Conservation (phyloP, 2,329 filamentous ascomycete species). For the Beauveria pseudobassiana region DNA sequence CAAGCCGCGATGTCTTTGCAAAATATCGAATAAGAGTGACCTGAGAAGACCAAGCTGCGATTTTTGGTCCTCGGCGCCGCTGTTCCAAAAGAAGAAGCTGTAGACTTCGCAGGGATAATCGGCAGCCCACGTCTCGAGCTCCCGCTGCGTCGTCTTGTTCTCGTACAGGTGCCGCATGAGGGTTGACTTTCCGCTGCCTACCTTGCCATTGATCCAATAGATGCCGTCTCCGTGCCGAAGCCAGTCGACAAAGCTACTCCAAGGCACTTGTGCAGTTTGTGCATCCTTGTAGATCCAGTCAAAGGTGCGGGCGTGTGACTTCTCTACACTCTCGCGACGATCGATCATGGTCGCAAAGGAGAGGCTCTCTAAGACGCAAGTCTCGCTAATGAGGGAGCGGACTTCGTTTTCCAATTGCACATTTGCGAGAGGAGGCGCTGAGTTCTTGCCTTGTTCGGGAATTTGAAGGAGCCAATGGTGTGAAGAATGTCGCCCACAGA, state of each 20-base stretch:
- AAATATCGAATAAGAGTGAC: constrained; percentile 23
- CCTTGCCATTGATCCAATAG: constrained; percentile 30
- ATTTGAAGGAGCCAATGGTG: background rate
- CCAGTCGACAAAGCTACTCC: constrained; percentile 17
- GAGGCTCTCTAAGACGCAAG: background rate
- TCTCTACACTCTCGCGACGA: constrained; percentile 4
- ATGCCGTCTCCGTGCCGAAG: constrained; percentile 16
- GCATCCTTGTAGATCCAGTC: constrained; percentile 7
- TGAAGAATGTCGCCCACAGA: background rate
- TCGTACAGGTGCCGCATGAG: constrained; percentile 28
- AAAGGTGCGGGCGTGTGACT: constrained; percentile 4
- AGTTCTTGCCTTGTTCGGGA: background rate
- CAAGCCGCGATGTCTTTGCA: constrained; percentile 10
- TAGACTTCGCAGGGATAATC: constrained; percentile 15
- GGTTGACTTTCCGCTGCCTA: constrained; percentile 33
- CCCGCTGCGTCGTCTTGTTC: constrained; percentile 12
- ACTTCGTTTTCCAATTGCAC: background rate
- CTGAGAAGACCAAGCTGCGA: constrained; percentile 25
- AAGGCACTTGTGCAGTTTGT: background rate
- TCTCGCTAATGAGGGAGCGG: background rate
- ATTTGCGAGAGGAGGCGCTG: background rate
- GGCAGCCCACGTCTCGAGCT: constrained; percentile 22
- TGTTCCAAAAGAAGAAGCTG: constrained; percentile 28
- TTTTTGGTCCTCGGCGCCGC: constrained; percentile 22
- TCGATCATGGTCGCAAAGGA: background rate